Evolutionary conservation across 441 rosid genomes (phyloP), one percentile per base, ranked within the genome.

Genomic region (Erodium trifolium): DNA sequence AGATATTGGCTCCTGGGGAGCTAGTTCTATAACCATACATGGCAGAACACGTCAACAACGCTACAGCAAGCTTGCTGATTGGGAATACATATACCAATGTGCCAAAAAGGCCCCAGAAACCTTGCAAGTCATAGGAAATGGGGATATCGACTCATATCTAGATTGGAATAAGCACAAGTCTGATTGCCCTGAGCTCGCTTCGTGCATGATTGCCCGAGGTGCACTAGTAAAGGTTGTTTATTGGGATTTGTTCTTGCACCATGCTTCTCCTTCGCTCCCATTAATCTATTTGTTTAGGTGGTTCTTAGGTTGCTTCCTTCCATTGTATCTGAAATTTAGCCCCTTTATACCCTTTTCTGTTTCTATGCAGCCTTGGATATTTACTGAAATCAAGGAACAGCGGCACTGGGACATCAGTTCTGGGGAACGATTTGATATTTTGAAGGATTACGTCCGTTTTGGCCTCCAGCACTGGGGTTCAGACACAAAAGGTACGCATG

Each of bases 381-480:
- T 88, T 76, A 91, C 96, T 73, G 97, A 93, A 84, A 88, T 89
- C 75, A 93, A 89, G 80, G 96, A 91, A 76, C 98, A 87, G 81
- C 82, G 98, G 72, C 92, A 89, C 75, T 93, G 98, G 97, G 97
- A 91, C 82, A 93, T 93, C 59, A 83, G 86, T 41, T 91, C 96
- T 4, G 88, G 83, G 60, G 95, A 93, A 79, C 78, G 96, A 63
- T 80, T 91, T 27, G 84, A 83, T 81, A 86, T 93, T 73, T 73
- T 93, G 77, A 89, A 91, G 81, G 97, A 93, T 72, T 93, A 82
- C 63, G 92, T 80, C 13, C 89, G 73, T 31, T 84, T 78, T 80
- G 98, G 98, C 57, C 93, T 93, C 64, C 81, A 93, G 71, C 98
- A 93, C 69, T 93, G 98, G 98, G 98, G 98, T 68, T 93, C 97